A percentile compares a stretch with the other conserved stretches of the same genome.
phyloP scores from a whole-genome alignment of 768 basidiomycete genomes.

The Suillus paluster region DNA sequence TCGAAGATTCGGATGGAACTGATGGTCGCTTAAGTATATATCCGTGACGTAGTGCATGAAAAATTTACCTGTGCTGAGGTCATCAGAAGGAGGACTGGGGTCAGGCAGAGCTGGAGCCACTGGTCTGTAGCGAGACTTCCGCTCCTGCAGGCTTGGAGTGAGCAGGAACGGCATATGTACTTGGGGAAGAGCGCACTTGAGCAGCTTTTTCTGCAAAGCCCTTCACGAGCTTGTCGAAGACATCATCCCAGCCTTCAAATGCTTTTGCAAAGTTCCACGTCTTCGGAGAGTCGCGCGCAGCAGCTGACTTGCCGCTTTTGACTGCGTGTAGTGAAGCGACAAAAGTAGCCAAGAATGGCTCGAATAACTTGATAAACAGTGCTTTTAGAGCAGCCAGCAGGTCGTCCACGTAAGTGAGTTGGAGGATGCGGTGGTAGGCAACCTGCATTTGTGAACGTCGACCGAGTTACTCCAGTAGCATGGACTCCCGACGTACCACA shows the following conservation, averaged over 20 bases:
- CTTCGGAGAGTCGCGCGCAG: constrained; percentile 39
- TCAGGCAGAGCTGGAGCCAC: constrained; percentile 40
- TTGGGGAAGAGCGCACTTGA: constrained; percentile 45
- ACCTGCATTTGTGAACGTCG: constrained; percentile 54
- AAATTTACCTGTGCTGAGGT: constrained; percentile 58
- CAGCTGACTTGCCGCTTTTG: constrained; percentile 46
- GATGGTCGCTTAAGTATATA: not conserved
- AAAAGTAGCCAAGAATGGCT: constrained; percentile 82
- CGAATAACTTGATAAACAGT: constrained; percentile 86
- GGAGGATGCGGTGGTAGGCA: constrained; percentile 95
- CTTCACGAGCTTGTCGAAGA: constrained; percentile 78
- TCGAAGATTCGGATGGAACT: constrained; percentile 55
- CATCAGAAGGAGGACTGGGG: constrained; percentile 56
- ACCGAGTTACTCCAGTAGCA: constrained; percentile 2
- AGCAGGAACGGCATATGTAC: not conserved
- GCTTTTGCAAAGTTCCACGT: constrained; percentile 73
- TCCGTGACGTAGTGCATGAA: not conserved
- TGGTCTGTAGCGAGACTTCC: constrained; percentile 64
- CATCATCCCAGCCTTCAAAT: constrained; percentile 79
- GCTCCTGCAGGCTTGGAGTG: constrained; percentile 53
- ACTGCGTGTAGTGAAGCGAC: constrained; percentile 80
- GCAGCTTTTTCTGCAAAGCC: constrained; percentile 78
- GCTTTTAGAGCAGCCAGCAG: constrained; percentile 80
- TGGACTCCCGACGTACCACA: constrained; percentile 62
- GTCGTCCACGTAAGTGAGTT: constrained; percentile 91